These are phyloP conservation scores for Austroboletus festivus DNA, from an alignment of 768 basidiomycete genomes.

Conservation along the genomic window DNA sequence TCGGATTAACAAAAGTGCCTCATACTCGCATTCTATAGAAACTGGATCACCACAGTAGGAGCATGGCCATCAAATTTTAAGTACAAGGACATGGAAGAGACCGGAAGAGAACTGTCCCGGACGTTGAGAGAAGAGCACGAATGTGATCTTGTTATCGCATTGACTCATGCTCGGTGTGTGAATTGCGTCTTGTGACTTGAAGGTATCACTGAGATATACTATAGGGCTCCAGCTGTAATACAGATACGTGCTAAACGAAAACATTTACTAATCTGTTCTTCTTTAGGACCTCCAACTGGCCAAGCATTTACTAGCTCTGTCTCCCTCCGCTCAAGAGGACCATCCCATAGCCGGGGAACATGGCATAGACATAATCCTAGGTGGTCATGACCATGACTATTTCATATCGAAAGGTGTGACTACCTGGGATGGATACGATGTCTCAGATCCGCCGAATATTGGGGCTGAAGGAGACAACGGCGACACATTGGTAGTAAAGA, in stretches of 20 bases:
- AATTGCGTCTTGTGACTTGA: too few species aligned
- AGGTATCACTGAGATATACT: too few species aligned
- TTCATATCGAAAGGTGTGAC: conserved; percentile 65
- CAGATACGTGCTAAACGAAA: too few species aligned
- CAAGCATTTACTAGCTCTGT: conserved; percentile 56
- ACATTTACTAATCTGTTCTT: conserved; percentile 7
- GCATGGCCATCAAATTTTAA: conserved; percentile 82
- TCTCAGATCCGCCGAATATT: conserved; percentile 43
- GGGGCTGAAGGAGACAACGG: conserved; percentile 72
- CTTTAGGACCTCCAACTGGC: conserved; percentile 70
- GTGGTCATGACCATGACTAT: conserved; percentile 88
- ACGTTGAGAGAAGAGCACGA: conserved; percentile 56
- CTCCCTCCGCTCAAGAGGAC: conserved; percentile 49
- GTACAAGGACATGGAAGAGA: conserved; percentile 71
- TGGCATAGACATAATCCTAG: conserved; percentile 79
- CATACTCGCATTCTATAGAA: conserved; percentile 49
- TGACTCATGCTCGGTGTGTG: too few species aligned
- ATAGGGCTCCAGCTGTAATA: too few species aligned
- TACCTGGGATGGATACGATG: conserved; percentile 65
- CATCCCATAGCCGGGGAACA: conserved; percentile 50
- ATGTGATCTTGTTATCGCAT: too few species aligned
- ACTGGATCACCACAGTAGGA: conserved; percentile 85
- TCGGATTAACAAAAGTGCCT: too few species aligned
- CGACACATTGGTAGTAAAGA: conserved; percentile 74
- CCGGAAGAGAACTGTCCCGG: conserved; percentile 69